A percentile compares a stretch with the other conserved stretches of the same genome.
Conservation (phyloP, 371 early-diverging fungal genomes). For the Lichtheimia corymbifera region DNA sequence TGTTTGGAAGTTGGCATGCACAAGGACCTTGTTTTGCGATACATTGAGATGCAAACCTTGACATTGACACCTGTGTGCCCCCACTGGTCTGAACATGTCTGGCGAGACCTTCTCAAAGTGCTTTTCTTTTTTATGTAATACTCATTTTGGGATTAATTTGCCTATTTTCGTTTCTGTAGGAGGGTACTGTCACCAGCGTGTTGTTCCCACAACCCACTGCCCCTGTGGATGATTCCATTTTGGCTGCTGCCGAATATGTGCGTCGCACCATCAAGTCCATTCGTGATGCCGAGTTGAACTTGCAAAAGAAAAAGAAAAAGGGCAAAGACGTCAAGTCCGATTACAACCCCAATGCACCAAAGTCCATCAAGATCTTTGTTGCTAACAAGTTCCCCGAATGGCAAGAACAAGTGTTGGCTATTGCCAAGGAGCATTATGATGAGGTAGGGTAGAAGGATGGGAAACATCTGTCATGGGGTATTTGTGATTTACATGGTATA, state of each 20-base stretch:
- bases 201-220: conserved; percentile 68
- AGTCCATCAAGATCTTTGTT: conserved; percentile 75
- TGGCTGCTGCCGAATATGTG: conserved; percentile 82
- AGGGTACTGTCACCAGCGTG: conserved; percentile 70
- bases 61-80: conserved; percentile 88
- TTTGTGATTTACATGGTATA: neutral
- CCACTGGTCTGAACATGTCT: conserved; percentile 94
- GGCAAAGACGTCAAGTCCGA: conserved; percentile 53
- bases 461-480: neutral
- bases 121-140: neutral
- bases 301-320: conserved; percentile 83
- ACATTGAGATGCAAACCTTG: conserved; percentile 83
- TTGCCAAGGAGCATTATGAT: conserved; percentile 71
- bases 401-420: conserved; percentile 82
- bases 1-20: conserved; percentile 80
- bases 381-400: conserved; percentile 90
- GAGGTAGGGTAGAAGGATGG: conserved; percentile 21
- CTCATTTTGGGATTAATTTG: neutral
- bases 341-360: conserved; percentile 68
- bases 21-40: conserved; percentile 76
- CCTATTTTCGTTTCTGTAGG: conserved; percentile 21
- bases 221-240: conserved; percentile 64
- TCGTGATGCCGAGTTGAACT: conserved; percentile 80
- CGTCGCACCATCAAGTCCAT: conserved; percentile 74
- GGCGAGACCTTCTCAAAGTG: conserved; percentile 69